Conservation (phyloP, 306 rosid genomes). For the Heteromeles arbutifolia region DNA sequence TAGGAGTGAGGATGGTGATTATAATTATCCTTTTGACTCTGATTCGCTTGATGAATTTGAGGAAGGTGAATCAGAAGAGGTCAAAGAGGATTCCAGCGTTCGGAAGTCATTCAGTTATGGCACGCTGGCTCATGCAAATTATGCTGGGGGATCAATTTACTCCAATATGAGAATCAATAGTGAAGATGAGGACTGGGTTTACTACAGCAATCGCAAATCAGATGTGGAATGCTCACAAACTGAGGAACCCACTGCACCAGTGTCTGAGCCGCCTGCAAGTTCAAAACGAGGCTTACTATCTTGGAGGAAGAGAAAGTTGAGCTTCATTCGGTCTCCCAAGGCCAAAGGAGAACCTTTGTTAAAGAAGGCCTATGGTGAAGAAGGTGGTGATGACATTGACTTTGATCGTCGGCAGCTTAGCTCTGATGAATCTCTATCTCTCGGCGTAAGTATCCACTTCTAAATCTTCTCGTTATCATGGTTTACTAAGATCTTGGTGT, state of each 20-base stretch:
- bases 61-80: slow-evolving; percentile 85
- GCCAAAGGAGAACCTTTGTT: slow-evolving; percentile 91
- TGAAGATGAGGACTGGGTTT: slow-evolving; percentile 81
- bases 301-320: slow-evolving; percentile 99
- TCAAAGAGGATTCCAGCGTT: slow-evolving; percentile 59
- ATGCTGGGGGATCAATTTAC: slow-evolving; percentile 74
- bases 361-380: slow-evolving; percentile 94
- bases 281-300: slow-evolving; percentile 84
- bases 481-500: not conserved
- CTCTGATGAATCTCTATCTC: slow-evolving; percentile 77
- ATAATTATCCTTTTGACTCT: slow-evolving; percentile 81
- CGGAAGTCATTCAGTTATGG: slow-evolving; percentile 99
- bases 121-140: slow-evolving; percentile 75
- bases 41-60: slow-evolving; percentile 89
- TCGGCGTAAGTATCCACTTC: slow-evolving; percentile 47
- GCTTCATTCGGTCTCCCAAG: slow-evolving; percentile 87
- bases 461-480: slow-evolving; percentile 4
- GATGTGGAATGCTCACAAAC: slow-evolving; percentile 46
- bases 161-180: slow-evolving; percentile 45
- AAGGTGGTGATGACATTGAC: slow-evolving; percentile 99
- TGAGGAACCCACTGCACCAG: slow-evolving; percentile 55
- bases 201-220: slow-evolving; percentile 75
- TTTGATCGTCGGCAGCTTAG: slow-evolving; percentile 94
- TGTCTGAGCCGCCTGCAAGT: slow-evolving; percentile 52
- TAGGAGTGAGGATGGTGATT: slow-evolving; percentile 90